Conservation (phyloP, 2,329 filamentous ascomycete genomes). For the Aspergillus piperis region DNA sequence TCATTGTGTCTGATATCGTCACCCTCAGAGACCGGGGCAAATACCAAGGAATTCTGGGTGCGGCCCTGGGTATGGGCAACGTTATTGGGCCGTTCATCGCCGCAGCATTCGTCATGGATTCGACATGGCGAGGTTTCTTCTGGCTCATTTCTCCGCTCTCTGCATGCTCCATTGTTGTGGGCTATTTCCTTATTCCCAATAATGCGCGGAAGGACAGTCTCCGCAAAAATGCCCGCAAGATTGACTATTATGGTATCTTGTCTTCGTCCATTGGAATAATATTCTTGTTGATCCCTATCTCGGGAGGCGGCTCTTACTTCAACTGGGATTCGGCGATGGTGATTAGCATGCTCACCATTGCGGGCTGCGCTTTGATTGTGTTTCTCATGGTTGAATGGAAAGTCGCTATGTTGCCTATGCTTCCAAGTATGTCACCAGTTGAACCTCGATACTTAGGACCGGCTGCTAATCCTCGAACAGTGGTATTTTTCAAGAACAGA, state of each 20-base stretch:
- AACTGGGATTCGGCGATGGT: slow-evolving; percentile 59
- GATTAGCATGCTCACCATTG: slow-evolving; percentile 60
- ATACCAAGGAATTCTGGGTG: slow-evolving; percentile 52
- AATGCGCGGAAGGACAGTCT: slow-evolving; percentile 52
- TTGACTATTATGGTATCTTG: slow-evolving; percentile 62
- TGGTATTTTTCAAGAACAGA: slow-evolving; percentile 55
- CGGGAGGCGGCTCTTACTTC: slow-evolving; percentile 61
- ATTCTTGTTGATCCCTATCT: slow-evolving; percentile 64
- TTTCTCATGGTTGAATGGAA: slow-evolving; percentile 61
- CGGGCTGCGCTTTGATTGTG: slow-evolving; percentile 46
- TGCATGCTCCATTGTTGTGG: slow-evolving; percentile 49
- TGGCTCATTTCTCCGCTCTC: slow-evolving; percentile 57
- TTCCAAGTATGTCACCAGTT: slow-evolving; percentile 45
- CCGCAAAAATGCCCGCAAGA: slow-evolving; percentile 53
- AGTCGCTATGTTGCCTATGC: slow-evolving; percentile 59
- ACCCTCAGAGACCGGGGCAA: slow-evolving; percentile 61
- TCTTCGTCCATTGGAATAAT: slow-evolving; percentile 59
- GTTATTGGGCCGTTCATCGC: slow-evolving; percentile 51
- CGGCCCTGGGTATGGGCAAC: slow-evolving; percentile 49
- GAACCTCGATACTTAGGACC: no score
- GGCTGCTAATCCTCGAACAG: slow-evolving; percentile 22
- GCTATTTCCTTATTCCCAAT: slow-evolving; percentile 55
- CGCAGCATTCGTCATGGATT: slow-evolving; percentile 46
- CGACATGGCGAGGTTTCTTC: slow-evolving; percentile 51
- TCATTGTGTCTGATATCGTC: slow-evolving; percentile 63